These are phyloP conservation scores for Penicillium cinerascens DNA, from an alignment of 495 filamentous ascomycete species.

Conservation along the genomic window DNA sequence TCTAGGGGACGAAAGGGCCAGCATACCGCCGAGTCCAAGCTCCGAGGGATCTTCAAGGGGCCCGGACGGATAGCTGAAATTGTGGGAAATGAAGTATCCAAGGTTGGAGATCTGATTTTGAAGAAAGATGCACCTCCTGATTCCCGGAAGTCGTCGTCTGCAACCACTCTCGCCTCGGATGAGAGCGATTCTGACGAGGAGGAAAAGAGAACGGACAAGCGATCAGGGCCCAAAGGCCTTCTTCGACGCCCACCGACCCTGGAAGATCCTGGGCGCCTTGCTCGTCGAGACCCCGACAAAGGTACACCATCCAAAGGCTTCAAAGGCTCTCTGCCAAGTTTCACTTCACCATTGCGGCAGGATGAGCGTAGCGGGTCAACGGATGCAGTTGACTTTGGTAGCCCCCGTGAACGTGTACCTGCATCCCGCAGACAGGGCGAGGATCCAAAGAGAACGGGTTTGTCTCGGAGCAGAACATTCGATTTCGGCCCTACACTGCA, in stretches of 20 bases:
- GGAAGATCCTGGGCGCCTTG: conserved; percentile 30
- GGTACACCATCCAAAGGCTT: conserved; percentile 22
- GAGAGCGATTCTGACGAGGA: conserved; percentile 44
- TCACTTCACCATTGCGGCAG: conserved; percentile 44
- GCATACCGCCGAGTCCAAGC: conserved; percentile 33
- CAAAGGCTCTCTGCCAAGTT: conserved; percentile 46
- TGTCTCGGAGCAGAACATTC: conserved; percentile 21
- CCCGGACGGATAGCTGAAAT: conserved; percentile 49
- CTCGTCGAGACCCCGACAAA: conserved; percentile 34
- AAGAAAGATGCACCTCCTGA: conserved; percentile 43
- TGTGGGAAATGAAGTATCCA: conserved; percentile 55
- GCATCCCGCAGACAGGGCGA: conserved; percentile 10
- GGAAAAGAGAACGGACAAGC: conserved; percentile 32
- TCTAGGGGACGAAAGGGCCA: conserved; percentile 25
- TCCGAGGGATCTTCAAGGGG: conserved; percentile 54
- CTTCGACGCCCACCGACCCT: conserved; percentile 32
- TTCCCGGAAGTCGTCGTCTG: conserved; percentile 40
- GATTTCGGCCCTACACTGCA: conserved; percentile 30
- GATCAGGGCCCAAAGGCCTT: conserved; percentile 24
- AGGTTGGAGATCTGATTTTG: conserved; percentile 53
- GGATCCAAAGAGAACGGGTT: conserved; percentile 5
- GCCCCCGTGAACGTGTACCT: conserved; percentile 9
- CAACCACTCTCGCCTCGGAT: conserved; percentile 37
- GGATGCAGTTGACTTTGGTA: conserved; percentile 15
- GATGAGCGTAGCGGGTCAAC: conserved; percentile 28